Conservation (phyloP, 2,329 filamentous ascomycete genomes). For the Colletotrichum plurivorum region DNA sequence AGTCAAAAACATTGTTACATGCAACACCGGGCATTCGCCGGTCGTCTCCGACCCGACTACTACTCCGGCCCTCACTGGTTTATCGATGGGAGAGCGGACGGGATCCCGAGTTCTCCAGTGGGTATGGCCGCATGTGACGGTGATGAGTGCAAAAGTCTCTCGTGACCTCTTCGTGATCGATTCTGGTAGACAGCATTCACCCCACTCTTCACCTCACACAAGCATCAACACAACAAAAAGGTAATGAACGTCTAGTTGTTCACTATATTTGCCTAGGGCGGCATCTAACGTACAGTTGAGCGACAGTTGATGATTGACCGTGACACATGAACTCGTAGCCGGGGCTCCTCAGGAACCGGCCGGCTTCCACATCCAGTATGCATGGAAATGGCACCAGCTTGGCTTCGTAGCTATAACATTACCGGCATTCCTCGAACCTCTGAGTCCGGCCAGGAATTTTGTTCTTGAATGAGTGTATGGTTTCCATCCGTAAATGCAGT, state of each 20-base stretch:
- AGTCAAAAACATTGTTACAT: neutral
- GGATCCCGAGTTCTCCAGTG: conserved; percentile 15
- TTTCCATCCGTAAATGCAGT: conserved; percentile 30
- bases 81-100: conserved; percentile 18
- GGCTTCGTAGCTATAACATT: conserved; percentile 35
- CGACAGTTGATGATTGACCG: conserved; percentile 19
- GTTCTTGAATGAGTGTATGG: conserved; percentile 36
- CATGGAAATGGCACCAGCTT: conserved; percentile 30
- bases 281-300: conserved; percentile 33
- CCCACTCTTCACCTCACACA: neutral
- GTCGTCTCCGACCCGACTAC: conserved; percentile 14
- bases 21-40: conserved; percentile 19
- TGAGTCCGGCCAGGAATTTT: conserved; percentile 14
- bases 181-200: neutral
- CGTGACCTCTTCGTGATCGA: neutral
- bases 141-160: neutral
- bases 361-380: conserved; percentile 23
- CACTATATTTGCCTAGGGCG: conserved; percentile 18
- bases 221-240: neutral
- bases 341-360: neutral
- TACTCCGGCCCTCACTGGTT: conserved; percentile 9
- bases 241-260: conserved; percentile 13
- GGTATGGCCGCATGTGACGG: conserved; percentile 8
- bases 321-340: conserved; percentile 28
- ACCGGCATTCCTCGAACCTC: conserved; percentile 27